Evolutionary conservation across 108 stramenopile species (phyloP).

Genomic region (Fistulifera pelliculosa): DNA sequence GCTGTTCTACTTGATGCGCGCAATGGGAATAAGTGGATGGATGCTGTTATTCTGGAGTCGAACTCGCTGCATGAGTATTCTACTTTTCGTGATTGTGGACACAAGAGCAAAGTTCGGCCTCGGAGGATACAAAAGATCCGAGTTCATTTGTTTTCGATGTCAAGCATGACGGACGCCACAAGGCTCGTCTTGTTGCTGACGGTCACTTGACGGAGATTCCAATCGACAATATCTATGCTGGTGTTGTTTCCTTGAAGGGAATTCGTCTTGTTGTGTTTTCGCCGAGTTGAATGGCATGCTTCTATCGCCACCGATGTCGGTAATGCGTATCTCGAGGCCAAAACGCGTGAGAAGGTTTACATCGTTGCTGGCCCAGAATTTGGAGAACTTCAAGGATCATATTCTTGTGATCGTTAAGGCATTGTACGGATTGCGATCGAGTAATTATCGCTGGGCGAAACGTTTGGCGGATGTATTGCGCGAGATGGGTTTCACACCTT

Average conservation of each 20-base stretch:
- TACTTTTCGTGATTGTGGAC: slow-evolving; percentile 17
- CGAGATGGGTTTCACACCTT: slow-evolving; percentile 20
- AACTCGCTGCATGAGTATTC: slow-evolving; percentile 11
- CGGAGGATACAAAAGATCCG: slow-evolving; percentile 20
- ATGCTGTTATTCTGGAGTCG: slow-evolving; percentile 14
- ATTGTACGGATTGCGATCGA: slow-evolving; percentile 4
- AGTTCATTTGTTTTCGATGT: slow-evolving; percentile 18
- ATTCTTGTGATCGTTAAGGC: slow-evolving; percentile 3
- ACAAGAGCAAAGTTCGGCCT: slow-evolving; percentile 2
- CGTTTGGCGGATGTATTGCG: neutral
- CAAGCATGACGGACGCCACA: slow-evolving; percentile 29
- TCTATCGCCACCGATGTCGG: slow-evolving; percentile 14
- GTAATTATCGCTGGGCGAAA: neutral
- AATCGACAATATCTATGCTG: slow-evolving; percentile 14
- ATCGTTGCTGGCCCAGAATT: slow-evolving; percentile 15
- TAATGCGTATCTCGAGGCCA: slow-evolving; percentile 14
- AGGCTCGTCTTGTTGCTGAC: slow-evolving; percentile 23
- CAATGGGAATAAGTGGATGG: slow-evolving; percentile 27
- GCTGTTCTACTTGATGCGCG: slow-evolving; percentile 20
- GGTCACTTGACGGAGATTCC: slow-evolving; percentile 20
- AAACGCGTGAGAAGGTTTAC: slow-evolving; percentile 16
- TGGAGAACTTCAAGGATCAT: neutral
- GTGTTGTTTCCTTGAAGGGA: slow-evolving; percentile 21
- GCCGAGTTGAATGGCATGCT: slow-evolving; percentile 22
- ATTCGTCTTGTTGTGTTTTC: slow-evolving; percentile 18